Conservation (phyloP, 768 basidiomycete species). For the Boletus coccyginus region DNA sequence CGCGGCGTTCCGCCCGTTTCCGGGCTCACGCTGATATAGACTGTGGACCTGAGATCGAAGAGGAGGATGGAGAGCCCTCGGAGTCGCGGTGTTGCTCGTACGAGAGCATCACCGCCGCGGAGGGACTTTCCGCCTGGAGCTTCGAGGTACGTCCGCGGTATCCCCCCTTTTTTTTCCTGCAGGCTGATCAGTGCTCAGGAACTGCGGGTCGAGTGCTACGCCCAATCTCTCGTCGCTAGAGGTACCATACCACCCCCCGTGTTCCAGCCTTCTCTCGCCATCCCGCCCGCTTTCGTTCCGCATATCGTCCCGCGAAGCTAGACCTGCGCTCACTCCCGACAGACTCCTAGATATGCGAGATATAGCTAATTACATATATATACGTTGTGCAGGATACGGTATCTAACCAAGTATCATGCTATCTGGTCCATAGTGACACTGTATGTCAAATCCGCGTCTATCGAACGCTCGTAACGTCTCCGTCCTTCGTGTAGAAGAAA, state of each 20-base stretch:
- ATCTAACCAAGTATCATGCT: constrained; percentile 38
- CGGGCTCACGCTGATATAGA: neutral
- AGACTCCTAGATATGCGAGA: neutral
- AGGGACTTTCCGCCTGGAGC: constrained; percentile 25
- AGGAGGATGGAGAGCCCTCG: neutral
- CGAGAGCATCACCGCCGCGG: constrained; percentile 28
- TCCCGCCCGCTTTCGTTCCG: constrained; percentile 29
- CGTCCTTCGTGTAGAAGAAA: constrained; percentile 75
- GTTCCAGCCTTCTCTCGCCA: constrained; percentile 18
- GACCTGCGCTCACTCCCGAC: neutral
- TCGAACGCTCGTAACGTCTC: constrained; percentile 69
- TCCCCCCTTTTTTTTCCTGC: neutral
- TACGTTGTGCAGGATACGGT: constrained; percentile 2
- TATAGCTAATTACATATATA: neutral
- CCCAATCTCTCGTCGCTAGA: constrained; percentile 25
- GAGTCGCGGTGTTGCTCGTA: constrained; percentile 13
- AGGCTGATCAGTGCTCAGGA: constrained; percentile 14
- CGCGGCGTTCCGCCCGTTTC: neutral
- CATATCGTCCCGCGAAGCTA: constrained; percentile 4
- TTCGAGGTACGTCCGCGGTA: constrained; percentile 23
- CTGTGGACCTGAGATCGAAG: neutral
- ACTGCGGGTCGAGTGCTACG: constrained; percentile 31
- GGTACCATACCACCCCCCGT: constrained; percentile 21
- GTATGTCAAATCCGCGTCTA: constrained; percentile 53
- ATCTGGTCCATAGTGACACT: constrained; percentile 55